Evolutionary conservation across 2,329 filamentous ascomycete genomes (phyloP).

Genomic region (Fonsecaea monophora): DNA sequence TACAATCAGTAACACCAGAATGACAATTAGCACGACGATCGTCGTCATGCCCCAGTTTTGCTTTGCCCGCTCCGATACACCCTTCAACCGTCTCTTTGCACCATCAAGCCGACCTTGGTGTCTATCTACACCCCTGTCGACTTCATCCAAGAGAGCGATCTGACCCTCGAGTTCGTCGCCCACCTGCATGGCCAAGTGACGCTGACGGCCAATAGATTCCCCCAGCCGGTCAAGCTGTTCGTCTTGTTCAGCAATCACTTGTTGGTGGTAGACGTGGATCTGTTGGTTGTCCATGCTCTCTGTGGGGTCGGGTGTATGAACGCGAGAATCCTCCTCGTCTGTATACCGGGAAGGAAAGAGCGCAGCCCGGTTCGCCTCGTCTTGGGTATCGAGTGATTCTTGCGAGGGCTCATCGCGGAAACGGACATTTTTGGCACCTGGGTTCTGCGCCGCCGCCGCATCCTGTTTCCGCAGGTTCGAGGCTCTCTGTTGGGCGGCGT

Average conservation of each 20-base stretch:
- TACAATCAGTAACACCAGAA: constrained; percentile 81
- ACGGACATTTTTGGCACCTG: constrained; percentile 75
- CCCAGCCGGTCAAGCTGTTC: constrained; percentile 88
- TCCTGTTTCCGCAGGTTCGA: constrained; percentile 36
- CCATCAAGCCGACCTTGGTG: constrained; percentile 78
- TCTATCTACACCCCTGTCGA: constrained; percentile 81
- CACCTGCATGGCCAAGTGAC: constrained; percentile 93
- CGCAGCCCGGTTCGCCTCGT: constrained; percentile 62
- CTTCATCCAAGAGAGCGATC: constrained; percentile 85
- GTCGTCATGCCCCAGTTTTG: constrained; percentile 88
- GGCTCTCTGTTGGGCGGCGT: constrained; percentile 37
- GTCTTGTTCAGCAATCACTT: constrained; percentile 86
- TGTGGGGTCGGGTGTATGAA: constrained; percentile 66
- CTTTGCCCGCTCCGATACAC: constrained; percentile 74
- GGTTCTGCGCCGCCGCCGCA: constrained; percentile 49
- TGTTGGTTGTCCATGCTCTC: constrained; percentile 76
- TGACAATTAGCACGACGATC: constrained; percentile 80
- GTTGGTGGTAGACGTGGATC: constrained; percentile 82
- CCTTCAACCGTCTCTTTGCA: constrained; percentile 73
- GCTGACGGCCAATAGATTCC: constrained; percentile 84
- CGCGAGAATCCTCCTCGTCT: constrained; percentile 54
- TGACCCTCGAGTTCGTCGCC: constrained; percentile 94
- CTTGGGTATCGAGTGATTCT: constrained; percentile 50
- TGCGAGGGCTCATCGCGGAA: constrained; percentile 72
- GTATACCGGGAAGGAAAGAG: constrained; percentile 61